A percentile compares a stretch with the other conserved stretches of the same genome.
Evolutionary conservation across 2,329 filamentous ascomycete genomes (phyloP).

Genomic region (Sclerotinia minor): DNA sequence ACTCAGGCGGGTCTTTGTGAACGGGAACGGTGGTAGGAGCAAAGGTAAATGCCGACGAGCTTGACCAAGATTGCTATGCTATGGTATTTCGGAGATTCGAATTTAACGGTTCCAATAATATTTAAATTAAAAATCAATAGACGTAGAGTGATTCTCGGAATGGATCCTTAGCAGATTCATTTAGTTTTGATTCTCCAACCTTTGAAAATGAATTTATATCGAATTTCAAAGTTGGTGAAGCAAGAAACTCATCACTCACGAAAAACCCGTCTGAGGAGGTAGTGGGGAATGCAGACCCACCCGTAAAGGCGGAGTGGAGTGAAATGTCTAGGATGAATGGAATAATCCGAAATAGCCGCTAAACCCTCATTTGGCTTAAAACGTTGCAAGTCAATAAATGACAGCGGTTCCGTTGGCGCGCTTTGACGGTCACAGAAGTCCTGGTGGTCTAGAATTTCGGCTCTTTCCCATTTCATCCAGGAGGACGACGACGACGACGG

Average conservation of each 20-base stretch:
- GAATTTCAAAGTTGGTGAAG: not conserved
- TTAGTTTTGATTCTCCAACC: no score
- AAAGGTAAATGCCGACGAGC: not conserved
- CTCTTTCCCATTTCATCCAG: not conserved
- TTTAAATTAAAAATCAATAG: no score
- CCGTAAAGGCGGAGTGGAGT: not conserved
- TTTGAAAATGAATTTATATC: no score
- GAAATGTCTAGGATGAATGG: not conserved
- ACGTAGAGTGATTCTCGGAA: no score
- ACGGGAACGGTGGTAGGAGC: no score
- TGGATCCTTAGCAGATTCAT: no score
- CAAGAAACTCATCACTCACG: not conserved
- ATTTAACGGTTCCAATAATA: no score
- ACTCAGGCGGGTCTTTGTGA: no score
- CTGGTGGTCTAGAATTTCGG: not conserved
- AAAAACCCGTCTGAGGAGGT: not conserved
- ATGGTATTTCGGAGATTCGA: no score
- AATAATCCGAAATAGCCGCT: not conserved
- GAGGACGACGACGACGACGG: not conserved
- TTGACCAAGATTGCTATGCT: no score
- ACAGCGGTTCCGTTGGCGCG: constrained; percentile 13
- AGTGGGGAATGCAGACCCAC: not conserved
- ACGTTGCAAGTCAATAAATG: constrained; percentile 5
- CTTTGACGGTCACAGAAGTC: constrained; percentile 4
- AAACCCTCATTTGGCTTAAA: not conserved